Percentiles rank a stretch among this genome's conserved stretches.
Evolutionary conservation across 768 basidiomycete species (phyloP).

Genomic region (Russula ochroleuca): DNA sequence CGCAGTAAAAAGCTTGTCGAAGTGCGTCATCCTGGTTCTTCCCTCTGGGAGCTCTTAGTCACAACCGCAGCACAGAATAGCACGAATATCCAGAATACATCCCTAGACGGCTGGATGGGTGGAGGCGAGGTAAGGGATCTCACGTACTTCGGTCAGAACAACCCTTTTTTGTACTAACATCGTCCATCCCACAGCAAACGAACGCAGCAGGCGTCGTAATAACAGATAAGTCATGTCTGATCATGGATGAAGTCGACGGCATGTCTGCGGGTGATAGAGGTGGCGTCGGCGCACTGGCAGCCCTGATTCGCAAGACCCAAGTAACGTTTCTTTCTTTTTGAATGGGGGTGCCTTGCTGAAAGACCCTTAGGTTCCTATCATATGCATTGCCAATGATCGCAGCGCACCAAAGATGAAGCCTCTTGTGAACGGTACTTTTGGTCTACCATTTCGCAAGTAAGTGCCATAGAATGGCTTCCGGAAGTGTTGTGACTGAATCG

Average conservation of each 20-base stretch:
- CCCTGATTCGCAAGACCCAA: conserved; percentile 89
- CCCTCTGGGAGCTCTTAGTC: neutral
- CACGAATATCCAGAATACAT: conserved; percentile 86
- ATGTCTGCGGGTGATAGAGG: conserved; percentile 98
- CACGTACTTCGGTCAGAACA: neutral
- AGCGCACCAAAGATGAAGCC: conserved; percentile 90
- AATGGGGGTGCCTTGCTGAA: neutral
- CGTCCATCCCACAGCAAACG: conserved; percentile 40
- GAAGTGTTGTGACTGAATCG: neutral
- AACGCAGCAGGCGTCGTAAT: conserved; percentile 70
- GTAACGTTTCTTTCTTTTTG: conserved; percentile 37
- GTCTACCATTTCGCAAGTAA: conserved; percentile 73
- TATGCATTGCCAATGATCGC: conserved; percentile 94
- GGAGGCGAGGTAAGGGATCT: conserved; percentile 45
- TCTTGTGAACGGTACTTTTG: conserved; percentile 63
- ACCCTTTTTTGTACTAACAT: neutral
- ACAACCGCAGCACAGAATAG: conserved; percentile 51
- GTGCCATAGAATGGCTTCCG: conserved; percentile 26
- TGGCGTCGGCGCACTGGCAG: conserved; percentile 90
- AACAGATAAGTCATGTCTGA: conserved; percentile 78
- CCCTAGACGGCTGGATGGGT: conserved; percentile 80
- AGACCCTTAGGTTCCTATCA: conserved; percentile 75
- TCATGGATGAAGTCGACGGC: conserved; percentile 99
- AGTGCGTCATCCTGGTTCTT: conserved; percentile 40
- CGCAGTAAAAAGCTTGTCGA: conserved; percentile 96